Evolutionary conservation across 345 rosid genomes (phyloP), one percentile per base, ranked within the genome.

Genomic region (Clarkia xantiana): DNA sequence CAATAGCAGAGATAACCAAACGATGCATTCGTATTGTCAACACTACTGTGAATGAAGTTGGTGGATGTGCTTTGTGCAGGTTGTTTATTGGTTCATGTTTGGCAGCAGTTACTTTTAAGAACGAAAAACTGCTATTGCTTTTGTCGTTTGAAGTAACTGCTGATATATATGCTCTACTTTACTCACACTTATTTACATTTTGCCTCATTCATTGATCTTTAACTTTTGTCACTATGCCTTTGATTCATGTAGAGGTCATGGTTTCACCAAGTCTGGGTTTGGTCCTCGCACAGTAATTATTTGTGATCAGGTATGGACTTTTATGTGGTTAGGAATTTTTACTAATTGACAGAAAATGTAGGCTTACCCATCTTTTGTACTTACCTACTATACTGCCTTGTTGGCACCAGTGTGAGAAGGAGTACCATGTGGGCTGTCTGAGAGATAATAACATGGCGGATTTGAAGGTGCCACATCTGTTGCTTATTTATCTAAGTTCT

Each of bases 61-160:
- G 90, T 50, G 98, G 84, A 58, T 86, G 96, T 68, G 84, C 79
- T 18, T 63, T 86, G 42, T 91, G 98, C 96, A 84, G 94, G 98
- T 91, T 49, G 18, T 55, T 41, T 3, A 10, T 17, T 15, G 47
- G n/a, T 29, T 7, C 16, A 46, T 29, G 9, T 22, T 34, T 59
- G 12, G 2, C 9, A 10, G 45, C 9, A 14, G 41, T 25, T 54
- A 22, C 1, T 4, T 22, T 19, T 16, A 6, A 9, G 38, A 18
- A 11, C 17, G 17, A 2, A 25, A 36, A 51, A 43, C 10, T 13
- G 19, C n/a, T 23, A 40, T 36, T 40, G 55, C 23, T 18, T 16
- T 36, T 38, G 38, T 16, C 9, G 36, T 9, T 9, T 14, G 53
- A 19, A 49, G 18, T 49, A 14, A 40, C 53, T 29, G 40, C 53